phyloP scores from a whole-genome alignment of 306 rosid genomes.

The Cyamopsis tetragonoloba region DNA sequence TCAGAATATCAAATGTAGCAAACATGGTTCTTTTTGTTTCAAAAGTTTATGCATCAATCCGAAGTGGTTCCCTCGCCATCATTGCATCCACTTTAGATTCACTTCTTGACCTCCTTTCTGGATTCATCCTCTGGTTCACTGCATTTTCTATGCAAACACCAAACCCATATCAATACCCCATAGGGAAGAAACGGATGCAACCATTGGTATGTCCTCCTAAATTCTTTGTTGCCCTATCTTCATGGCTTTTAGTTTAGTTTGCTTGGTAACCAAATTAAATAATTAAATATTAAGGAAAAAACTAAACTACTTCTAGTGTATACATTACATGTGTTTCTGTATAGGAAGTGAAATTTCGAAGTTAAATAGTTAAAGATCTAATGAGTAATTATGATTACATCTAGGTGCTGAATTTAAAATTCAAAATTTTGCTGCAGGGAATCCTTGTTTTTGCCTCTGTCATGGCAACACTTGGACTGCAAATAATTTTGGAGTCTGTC shows the following conservation, averaged over 20 bases:
- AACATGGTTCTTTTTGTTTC: slow-evolving; percentile 89
- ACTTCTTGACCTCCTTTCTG: slow-evolving; percentile 94
- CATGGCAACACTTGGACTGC: slow-evolving; percentile 98
- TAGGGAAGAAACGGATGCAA: slow-evolving; percentile 96
- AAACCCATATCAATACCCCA: slow-evolving; percentile 93
- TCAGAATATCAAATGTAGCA: slow-evolving; percentile 83
- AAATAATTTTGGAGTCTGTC: slow-evolving; percentile 88
- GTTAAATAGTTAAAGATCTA: background rate
- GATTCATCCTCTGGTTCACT: slow-evolving; percentile 98
- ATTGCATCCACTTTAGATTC: slow-evolving; percentile 98
- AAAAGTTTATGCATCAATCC: slow-evolving; percentile 85
- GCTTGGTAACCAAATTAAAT: background rate
- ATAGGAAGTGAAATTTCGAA: background rate
- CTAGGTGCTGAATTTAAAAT: slow-evolving; percentile 9
- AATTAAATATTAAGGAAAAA: background rate
- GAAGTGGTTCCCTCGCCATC: slow-evolving; percentile 96
- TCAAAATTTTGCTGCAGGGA: slow-evolving; percentile 58
- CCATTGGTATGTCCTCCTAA: slow-evolving; percentile 68
- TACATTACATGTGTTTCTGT: background rate
- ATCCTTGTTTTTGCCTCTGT: slow-evolving; percentile 99
- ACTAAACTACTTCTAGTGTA: background rate
- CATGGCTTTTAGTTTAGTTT: background rate
- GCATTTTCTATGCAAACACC: slow-evolving; percentile 99
- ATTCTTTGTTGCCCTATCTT: background rate
- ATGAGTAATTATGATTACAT: background rate